These are phyloP conservation scores for Saccharomycopsis crataegensis DNA, from an alignment of 1,139 yeast species.

Conservation along the genomic window DNA sequence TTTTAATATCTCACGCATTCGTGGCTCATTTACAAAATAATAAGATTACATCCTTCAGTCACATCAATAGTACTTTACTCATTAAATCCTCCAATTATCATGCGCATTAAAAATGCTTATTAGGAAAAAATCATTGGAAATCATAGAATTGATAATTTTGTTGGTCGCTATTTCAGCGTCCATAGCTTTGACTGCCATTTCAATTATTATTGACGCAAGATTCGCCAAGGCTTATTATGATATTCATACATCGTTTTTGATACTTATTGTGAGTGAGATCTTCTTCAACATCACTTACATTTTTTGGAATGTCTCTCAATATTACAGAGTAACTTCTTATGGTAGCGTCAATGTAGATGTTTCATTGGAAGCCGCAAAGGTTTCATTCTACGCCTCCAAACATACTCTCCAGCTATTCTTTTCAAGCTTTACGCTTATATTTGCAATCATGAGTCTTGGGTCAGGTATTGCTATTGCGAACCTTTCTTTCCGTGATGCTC, in stretches of 20 bases:
- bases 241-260: constrained; percentile 4
- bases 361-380: neutral
- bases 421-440: neutral
- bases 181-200: neutral
- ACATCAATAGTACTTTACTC: no score
- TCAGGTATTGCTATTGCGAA: constrained; percentile 1
- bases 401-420: neutral
- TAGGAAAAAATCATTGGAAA: neutral
- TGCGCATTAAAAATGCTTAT: no score
- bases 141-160: neutral
- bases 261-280: constrained; percentile 5
- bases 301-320: neutral
- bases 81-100: no score
- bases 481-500: neutral
- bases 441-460: neutral
- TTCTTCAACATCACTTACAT: neutral
- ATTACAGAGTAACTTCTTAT: neutral
- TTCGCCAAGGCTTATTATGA: neutral
- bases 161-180: neutral
- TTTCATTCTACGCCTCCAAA: neutral
- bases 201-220: constrained; percentile 1
- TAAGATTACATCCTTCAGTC: no score
- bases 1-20: no score
- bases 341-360: neutral
- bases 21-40: no score